A percentile compares a stretch with the other conserved stretches of the same genome.
phyloP scores from a whole-genome alignment of 2,329 filamentous ascomycete species.

The Aspergillus tamarii region DNA sequence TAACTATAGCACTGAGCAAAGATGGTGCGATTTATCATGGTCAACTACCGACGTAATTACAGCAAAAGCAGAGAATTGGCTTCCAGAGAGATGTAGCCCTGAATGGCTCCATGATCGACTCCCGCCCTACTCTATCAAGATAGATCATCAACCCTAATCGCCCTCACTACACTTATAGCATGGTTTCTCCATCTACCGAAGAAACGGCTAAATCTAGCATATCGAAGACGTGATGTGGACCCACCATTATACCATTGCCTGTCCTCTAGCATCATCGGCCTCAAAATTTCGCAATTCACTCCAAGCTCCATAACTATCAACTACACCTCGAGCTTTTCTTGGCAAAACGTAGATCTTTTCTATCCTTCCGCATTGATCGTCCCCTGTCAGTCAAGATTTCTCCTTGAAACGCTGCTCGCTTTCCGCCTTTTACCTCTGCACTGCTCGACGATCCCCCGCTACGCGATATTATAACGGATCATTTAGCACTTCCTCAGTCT shows the following conservation, averaged over 20 bases:
- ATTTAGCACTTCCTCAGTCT: neutral
- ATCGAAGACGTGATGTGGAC: conserved; percentile 24
- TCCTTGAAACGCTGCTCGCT: neutral
- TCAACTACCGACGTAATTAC: neutral
- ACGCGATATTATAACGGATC: neutral
- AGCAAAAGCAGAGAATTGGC: neutral
- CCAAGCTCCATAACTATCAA: neutral
- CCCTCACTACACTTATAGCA: neutral
- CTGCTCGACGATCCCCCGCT: neutral
- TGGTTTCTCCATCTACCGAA: neutral
- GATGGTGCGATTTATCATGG: too few relatives aligned
- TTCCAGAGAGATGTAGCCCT: neutral
- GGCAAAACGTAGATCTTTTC: neutral
- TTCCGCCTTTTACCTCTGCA: neutral
- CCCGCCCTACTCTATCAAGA: neutral
- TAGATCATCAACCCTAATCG: neutral
- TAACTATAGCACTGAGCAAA: too few relatives aligned
- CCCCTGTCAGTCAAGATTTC: neutral
- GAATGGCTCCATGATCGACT: neutral
- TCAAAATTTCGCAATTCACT: conserved; percentile 20
- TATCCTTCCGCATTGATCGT: neutral
- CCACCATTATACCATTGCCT: conserved; percentile 20
- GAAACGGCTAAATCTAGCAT: neutral
- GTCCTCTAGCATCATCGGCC: conserved; percentile 19
- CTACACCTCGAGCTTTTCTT: neutral